Evolutionary conservation across 73 alveolate species (phyloP).

Genomic region (Urostyla sp.): DNA sequence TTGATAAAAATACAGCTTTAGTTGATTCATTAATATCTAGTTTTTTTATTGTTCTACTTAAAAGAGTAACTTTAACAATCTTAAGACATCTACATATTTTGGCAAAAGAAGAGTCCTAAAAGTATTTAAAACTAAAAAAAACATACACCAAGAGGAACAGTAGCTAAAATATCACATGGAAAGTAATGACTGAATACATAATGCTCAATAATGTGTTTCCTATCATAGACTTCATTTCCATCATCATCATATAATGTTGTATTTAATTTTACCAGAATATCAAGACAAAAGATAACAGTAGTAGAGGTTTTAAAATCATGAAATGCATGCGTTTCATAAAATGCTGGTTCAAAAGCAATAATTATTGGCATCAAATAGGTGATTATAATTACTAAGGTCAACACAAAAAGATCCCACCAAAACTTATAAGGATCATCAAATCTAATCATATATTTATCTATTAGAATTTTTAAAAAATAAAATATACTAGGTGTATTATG

Average conservation of each 20-base stretch:
- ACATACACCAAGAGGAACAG: too few relatives aligned
- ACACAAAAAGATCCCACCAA: slow-evolving; percentile 54
- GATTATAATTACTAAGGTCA: slow-evolving; percentile 40
- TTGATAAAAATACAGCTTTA: slow-evolving; percentile 43
- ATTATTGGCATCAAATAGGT: slow-evolving; percentile 38
- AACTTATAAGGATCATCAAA: slow-evolving; percentile 37
- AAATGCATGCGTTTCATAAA: slow-evolving; percentile 9
- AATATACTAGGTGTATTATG: not conserved
- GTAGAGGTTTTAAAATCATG: not conserved
- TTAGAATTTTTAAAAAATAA: slow-evolving; percentile 1
- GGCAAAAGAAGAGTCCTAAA: slow-evolving; percentile 6
- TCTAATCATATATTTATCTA: slow-evolving; percentile 47
- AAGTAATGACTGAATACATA: slow-evolving; percentile 35
- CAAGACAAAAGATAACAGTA: slow-evolving; percentile 17
- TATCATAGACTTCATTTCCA: slow-evolving; percentile 64
- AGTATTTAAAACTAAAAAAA: not conserved
- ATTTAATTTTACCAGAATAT: slow-evolving; percentile 41
- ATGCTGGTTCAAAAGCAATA: slow-evolving; percentile 41
- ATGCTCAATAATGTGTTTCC: slow-evolving; percentile 48
- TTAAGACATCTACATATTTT: slow-evolving; percentile 30
- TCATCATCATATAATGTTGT: slow-evolving; percentile 50
- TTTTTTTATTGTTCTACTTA: slow-evolving; percentile 38
- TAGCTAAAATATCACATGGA: slow-evolving; percentile 57
- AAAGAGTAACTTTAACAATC: slow-evolving; percentile 32
- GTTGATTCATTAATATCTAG: slow-evolving; percentile 36